Conservation (phyloP, 257 asterid species). For the Nyctanthes arbortristis region DNA sequence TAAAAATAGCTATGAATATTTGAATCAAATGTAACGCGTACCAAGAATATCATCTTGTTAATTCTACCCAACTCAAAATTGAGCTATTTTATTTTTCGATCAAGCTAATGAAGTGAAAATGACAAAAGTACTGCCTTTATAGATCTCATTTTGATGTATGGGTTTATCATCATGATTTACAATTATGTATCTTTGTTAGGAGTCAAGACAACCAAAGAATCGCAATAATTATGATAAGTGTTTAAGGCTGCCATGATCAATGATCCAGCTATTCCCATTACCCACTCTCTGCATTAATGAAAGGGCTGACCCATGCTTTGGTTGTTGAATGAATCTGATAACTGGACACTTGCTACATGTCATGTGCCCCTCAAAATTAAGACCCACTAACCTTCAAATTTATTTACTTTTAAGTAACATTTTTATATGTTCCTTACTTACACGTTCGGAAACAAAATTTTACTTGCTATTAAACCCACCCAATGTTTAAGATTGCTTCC, state of each 20-base stretch:
- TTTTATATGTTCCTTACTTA: too few relatives aligned
- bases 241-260: constrained; percentile 17
- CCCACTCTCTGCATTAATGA: constrained; percentile 42
- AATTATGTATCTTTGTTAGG: constrained; percentile 15
- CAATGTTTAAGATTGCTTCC: constrained; percentile 31
- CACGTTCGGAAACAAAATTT: too few relatives aligned
- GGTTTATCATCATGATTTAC: constrained; percentile 22
- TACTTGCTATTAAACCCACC: too few relatives aligned
- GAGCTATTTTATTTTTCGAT: too few relatives aligned
- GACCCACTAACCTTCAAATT: constrained; percentile 20
- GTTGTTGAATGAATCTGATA: constrained; percentile 38
- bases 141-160: not conserved
- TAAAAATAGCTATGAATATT: not conserved
- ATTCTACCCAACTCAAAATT: too few relatives aligned
- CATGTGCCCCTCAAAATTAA: constrained; percentile 26
- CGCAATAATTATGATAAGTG: constrained; percentile 28
- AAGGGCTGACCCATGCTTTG: constrained; percentile 43
- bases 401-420: constrained; percentile 45
- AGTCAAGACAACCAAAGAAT: constrained; percentile 11
- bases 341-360: constrained; percentile 16
- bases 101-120: too few relatives aligned
- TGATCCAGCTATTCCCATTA: constrained; percentile 37
- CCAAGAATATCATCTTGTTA: too few relatives aligned
- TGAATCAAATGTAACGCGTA: not conserved
- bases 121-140: too few relatives aligned